Evolutionary conservation across 2,329 filamentous ascomycete species (phyloP), one percentile per base, ranked within the genome.

Genomic region (Colletotrichum noveboracense): DNA sequence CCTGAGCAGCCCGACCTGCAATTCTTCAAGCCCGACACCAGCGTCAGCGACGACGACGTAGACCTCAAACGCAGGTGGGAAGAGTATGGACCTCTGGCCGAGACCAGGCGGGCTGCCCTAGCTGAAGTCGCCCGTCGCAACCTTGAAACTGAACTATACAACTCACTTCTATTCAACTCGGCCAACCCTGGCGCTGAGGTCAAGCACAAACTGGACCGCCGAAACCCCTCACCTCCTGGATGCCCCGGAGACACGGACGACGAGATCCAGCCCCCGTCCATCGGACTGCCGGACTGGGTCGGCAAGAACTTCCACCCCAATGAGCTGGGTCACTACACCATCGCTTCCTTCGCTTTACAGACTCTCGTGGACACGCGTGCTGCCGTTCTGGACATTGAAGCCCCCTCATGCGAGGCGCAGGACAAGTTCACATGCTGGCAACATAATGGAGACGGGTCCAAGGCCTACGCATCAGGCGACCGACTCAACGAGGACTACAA

Each of bases 301-400:
- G 80, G 78, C 10, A 77, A 77, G 32, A 79, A 79, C 65, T 85
- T 85, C 75, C 84, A 85, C 72, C 82, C 84, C 13, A 85, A 83
- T 76, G 69, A 77, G 52, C 62, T 43, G 12, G 80, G 80, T 52
- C 80, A 82, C 76, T 60, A 79, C 26, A 77, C 76, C 56, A 83
- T 83, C 6, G 81, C 82, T 1, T 77, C 82, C 7, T 82, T 78
- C 65, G 80, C 81, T 12, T 71, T 78, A 9, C 71, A 75, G 8
- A 66, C 66, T 3, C 61, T 74, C 3, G 24, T 67, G 21, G 21
- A 26, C 55, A 24, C 26, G 13, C 55, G 55, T 16, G 55, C 55
- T 24, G 55, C n/a, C 2, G 26, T 58, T 21, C 55, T 58, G 55
- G 55, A 28, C 13, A 58, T 58, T 0, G 55, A 58, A 0, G 12